These are phyloP conservation scores for Macrophomina pseudophaseolina DNA, from an alignment of 2,329 filamentous ascomycete species.

Conservation along the genomic window DNA sequence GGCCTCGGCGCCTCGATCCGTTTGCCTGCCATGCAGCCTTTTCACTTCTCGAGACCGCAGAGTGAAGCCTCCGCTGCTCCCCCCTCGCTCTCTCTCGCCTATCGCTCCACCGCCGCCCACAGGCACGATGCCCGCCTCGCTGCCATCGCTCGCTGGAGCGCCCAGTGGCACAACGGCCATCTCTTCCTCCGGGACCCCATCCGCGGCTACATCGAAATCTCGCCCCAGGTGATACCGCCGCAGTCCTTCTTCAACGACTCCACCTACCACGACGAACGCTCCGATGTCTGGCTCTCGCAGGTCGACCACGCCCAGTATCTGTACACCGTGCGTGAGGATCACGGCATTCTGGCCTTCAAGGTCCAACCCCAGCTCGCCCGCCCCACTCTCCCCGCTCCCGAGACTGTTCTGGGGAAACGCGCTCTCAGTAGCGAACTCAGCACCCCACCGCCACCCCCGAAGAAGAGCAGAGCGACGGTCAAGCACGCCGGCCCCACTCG, in stretches of 20 bases:
- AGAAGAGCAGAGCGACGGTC: background rate
- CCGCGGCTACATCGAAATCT: constrained; percentile 12
- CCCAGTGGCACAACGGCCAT: constrained; percentile 25
- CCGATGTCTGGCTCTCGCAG: constrained; percentile 23
- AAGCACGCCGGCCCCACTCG: constrained; percentile 28
- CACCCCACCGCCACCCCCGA: constrained; percentile 11
- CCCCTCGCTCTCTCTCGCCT: constrained; percentile 15
- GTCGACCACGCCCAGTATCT: constrained; percentile 21
- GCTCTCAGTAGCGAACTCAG: constrained; percentile 9
- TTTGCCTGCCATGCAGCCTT: constrained; percentile 24
- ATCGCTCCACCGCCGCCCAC: constrained; percentile 5
- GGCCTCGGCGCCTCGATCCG: constrained; percentile 17
- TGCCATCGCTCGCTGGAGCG: constrained; percentile 19
- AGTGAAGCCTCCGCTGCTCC: background rate
- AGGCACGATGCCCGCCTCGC: constrained; percentile 1
- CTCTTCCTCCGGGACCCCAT: constrained; percentile 21
- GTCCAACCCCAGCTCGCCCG: constrained; percentile 25
- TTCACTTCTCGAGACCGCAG: constrained; percentile 15
- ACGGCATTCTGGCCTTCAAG: constrained; percentile 27
- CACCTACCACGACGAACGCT: constrained; percentile 18
- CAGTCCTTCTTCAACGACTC: constrained; percentile 23
- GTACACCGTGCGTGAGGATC: constrained; percentile 24
- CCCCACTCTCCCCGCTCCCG: background rate
- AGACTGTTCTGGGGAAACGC: constrained; percentile 25
- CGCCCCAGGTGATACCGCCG: constrained; percentile 14